These are phyloP conservation scores for Penicillium digitatum DNA, from an alignment of 2,329 filamentous ascomycete genomes.

Conservation along the genomic window DNA sequence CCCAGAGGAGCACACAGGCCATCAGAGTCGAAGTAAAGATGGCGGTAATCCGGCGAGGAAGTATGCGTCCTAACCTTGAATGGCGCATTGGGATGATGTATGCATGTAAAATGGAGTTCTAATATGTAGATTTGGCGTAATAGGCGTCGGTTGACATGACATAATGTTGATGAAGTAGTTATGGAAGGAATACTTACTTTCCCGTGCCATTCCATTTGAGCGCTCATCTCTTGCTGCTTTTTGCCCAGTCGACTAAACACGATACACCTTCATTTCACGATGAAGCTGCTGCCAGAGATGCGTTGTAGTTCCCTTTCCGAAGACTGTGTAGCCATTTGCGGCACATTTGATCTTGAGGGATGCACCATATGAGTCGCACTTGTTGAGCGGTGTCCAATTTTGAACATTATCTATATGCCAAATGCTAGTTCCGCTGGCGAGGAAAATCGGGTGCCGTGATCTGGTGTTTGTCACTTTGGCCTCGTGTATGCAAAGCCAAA, in stretches of 20 bases:
- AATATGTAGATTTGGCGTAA: background rate
- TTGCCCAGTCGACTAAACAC: background rate
- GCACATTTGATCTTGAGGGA: background rate
- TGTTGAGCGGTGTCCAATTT: background rate
- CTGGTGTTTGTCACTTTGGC: background rate
- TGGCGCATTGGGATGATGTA: background rate
- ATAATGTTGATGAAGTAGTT: constrained; percentile 1
- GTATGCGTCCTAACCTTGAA: background rate
- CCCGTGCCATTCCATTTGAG: background rate
- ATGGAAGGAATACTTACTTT: background rate
- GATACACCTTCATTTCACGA: background rate
- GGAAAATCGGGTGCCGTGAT: background rate
- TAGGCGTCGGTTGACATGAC: background rate
- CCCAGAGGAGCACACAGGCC: background rate
- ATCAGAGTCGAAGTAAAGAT: background rate
- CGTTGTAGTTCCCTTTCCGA: background rate
- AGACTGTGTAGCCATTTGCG: background rate
- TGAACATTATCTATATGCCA: background rate
- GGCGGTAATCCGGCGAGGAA: background rate
- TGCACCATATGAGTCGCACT: background rate
- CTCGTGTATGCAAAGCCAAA: background rate
- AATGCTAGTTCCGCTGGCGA: background rate
- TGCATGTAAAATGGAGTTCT: background rate
- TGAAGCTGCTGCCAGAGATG: background rate
- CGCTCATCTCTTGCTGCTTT: background rate